A percentile compares a stretch with the other conserved stretches of the same genome.
These are phyloP conservation scores for Colletotrichum sp. DNA, from an alignment of 2,329 filamentous ascomycete genomes.

Conservation along the genomic window DNA sequence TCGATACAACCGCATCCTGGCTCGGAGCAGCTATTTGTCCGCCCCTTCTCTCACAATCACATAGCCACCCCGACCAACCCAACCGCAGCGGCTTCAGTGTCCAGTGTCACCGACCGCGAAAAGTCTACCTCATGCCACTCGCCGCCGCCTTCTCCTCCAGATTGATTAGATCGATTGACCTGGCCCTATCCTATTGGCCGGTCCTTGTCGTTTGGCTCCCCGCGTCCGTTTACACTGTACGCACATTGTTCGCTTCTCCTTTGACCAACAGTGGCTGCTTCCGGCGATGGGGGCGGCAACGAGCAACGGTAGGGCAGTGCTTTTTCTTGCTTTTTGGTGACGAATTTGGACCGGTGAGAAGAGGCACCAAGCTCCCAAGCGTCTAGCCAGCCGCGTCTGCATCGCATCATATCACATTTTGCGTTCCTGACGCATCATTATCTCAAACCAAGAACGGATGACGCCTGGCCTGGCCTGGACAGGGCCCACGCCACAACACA, in stretches of 20 bases:
- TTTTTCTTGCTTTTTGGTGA: not conserved
- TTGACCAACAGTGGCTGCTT: not conserved
- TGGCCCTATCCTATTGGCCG: not conserved
- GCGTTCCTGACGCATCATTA: not conserved
- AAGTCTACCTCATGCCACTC: constrained; percentile 12
- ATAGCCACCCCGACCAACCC: not conserved
- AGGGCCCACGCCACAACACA: not conserved
- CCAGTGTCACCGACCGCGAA: constrained; percentile 6
- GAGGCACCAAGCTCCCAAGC: not conserved
- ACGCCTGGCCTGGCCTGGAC: not conserved
- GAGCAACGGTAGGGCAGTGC: not conserved
- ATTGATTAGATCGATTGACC: constrained; percentile 19
- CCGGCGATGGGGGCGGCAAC: not conserved
- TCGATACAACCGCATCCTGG: constrained; percentile 7
- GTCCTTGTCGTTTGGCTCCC: not conserved
- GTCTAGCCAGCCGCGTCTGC: not conserved
- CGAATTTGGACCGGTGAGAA: not conserved
- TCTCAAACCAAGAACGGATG: not conserved
- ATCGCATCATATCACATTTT: not conserved
- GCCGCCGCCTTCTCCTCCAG: constrained; percentile 12
- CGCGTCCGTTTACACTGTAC: not conserved
- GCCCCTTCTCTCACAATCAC: not conserved
- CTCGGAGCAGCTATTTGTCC: constrained; percentile 16
- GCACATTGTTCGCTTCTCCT: not conserved
- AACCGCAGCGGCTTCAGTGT: not conserved